phyloP scores from a whole-genome alignment of 257 asterid species.

The Anisodus acutangulus region DNA sequence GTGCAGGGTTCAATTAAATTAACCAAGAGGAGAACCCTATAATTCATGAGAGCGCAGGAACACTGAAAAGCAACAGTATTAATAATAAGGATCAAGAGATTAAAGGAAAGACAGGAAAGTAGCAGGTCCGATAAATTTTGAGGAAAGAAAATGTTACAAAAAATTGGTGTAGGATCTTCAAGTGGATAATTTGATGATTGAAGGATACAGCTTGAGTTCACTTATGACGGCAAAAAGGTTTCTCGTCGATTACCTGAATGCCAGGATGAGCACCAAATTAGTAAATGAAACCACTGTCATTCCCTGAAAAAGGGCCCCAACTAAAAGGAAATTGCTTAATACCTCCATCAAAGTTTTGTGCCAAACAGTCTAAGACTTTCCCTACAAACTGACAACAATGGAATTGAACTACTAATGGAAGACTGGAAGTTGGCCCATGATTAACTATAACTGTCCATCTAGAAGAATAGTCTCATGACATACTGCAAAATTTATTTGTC shows the following conservation, averaged over 20 bases:
- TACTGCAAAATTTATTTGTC: not conserved
- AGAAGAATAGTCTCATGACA: not conserved
- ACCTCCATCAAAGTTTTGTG: not conserved
- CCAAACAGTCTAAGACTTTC: not conserved
- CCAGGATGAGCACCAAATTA: not conserved
- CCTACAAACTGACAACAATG: constrained; percentile 7
- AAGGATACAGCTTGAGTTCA: not conserved
- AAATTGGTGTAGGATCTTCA: not conserved
- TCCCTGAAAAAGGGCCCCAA: not conserved
- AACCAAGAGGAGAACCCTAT: not conserved
- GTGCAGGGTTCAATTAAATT: not conserved
- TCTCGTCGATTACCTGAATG: not conserved
- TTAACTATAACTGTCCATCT: not conserved
- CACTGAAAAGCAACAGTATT: not conserved
- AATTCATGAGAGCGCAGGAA: not conserved
- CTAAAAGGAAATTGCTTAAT: not conserved
- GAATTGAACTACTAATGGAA: not conserved
- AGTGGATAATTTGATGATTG: not conserved
- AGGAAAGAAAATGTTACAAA: not conserved
- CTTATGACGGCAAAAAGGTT: not conserved
- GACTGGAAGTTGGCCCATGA: not conserved
- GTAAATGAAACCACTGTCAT: constrained; percentile 1
- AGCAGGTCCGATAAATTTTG: too few relatives aligned
- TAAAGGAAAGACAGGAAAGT: too few relatives aligned
- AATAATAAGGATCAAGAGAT: not conserved